phyloP scores from a whole-genome alignment of 106 monocot species.

The Xerophyta viscosa region DNA sequence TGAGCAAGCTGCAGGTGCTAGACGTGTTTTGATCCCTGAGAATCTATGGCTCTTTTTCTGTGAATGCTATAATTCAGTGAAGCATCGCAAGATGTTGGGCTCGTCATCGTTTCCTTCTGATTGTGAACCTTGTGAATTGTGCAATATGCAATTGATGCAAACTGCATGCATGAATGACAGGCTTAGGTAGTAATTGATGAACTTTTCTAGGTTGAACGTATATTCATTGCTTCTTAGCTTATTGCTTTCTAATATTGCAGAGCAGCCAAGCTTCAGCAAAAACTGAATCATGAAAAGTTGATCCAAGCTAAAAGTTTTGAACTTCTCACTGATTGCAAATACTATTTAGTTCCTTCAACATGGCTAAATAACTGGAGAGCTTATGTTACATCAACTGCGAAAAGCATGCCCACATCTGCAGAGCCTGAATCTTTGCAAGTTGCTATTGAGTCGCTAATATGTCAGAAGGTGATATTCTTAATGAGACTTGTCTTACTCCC shows the following conservation, averaged over 20 bases:
- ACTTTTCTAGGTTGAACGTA: slow-evolving; percentile 5
- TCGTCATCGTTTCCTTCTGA: slow-evolving; percentile 53
- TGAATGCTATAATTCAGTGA: slow-evolving; percentile 43
- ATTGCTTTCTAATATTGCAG: slow-evolving; percentile 33
- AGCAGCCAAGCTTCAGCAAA: slow-evolving; percentile 61
- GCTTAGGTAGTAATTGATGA: slow-evolving; percentile 42
- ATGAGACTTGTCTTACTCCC: too few species aligned
- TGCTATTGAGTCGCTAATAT: slow-evolving; percentile 58
- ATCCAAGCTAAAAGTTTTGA: slow-evolving; percentile 60
- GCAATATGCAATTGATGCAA: slow-evolving; percentile 51
- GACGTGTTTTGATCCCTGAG: slow-evolving; percentile 69
- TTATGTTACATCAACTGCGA: slow-evolving; percentile 72
- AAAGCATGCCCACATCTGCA: slow-evolving; percentile 48
- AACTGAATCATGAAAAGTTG: slow-evolving; percentile 91
- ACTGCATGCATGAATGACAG: slow-evolving; percentile 68
- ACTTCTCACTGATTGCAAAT: slow-evolving; percentile 58
- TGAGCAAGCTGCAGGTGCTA: slow-evolving; percentile 80
- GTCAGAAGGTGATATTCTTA: slow-evolving; percentile 54
- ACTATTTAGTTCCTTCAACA: slow-evolving; percentile 74
- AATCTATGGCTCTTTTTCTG: slow-evolving; percentile 74
- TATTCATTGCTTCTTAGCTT: neutral
- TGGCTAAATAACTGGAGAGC: slow-evolving; percentile 89
- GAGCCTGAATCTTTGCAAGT: slow-evolving; percentile 68
- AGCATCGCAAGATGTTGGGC: slow-evolving; percentile 38
- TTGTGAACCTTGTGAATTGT: slow-evolving; percentile 55